A percentile compares a stretch with the other conserved stretches of the same genome.
These are phyloP conservation scores for Aspergillus neoniger DNA, from an alignment of 2,329 filamentous ascomycete genomes.

Conservation along the genomic window DNA sequence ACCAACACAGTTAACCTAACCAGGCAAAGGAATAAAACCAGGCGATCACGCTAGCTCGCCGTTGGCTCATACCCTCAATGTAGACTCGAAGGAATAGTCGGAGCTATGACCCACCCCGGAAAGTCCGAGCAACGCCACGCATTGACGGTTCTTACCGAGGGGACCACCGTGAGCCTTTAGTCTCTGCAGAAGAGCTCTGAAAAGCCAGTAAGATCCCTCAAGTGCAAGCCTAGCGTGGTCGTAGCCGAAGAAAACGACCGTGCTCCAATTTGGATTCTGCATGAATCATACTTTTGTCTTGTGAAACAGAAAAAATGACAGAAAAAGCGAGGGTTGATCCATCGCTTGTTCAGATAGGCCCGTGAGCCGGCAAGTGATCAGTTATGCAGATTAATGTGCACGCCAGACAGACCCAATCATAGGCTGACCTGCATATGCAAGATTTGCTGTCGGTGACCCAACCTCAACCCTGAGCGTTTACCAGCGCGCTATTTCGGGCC, in stretches of 20 bases:
- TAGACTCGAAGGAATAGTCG: too few relatives aligned
- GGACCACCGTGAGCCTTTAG: background rate
- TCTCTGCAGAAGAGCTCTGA: background rate
- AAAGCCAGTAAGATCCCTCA: background rate
- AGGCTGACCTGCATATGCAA: background rate
- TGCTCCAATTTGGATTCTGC: background rate
- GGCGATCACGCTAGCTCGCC: background rate
- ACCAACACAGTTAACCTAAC: too few relatives aligned
- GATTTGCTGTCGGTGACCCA: background rate
- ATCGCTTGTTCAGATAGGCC: background rate
- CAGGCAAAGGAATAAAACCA: background rate
- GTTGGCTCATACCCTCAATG: background rate
- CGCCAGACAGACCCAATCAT: background rate
- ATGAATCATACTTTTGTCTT: background rate
- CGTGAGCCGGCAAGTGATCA: background rate
- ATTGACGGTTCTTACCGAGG: background rate
- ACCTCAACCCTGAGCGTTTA: background rate
- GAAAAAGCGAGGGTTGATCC: background rate
- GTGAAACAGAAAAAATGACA: background rate
- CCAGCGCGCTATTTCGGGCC: background rate
- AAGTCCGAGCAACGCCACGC: background rate
- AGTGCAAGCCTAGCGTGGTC: background rate
- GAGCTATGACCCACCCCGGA: background rate
- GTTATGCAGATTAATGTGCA: background rate
- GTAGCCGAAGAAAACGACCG: background rate